Base-by-base conservation (phyloP, 1,284 basidiomycete genomes). In the Leccinum discolor region DNA sequence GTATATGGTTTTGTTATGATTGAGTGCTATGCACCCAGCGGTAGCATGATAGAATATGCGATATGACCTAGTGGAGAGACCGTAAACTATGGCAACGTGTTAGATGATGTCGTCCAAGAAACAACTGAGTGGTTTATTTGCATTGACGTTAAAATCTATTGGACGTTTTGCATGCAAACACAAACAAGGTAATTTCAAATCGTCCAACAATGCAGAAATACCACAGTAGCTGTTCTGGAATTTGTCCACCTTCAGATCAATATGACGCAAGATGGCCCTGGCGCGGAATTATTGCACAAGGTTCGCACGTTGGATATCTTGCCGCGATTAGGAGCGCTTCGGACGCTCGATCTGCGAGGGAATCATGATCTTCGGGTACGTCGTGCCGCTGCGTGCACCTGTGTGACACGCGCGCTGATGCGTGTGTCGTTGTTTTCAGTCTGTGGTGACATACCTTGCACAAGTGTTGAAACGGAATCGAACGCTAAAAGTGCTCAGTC, bases 401-500 rank as follows among this genome's bases (percentile, higher is more conserved):
- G 1, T n/a, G n/a, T 47, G n/a, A 10, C n/a, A 8, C 5, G 10
- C 10, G 8, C 16, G 44, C 56, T 58, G 56, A 58, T n/a, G n/a
- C n/a, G n/a, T n/a, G n/a, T 18, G 23, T 52, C 10, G n/a, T 26
- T 10, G 7, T 29, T 23, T 57, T 14, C 16, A 70, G 92, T 86
- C 78, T 62, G 96, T 96, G 0, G 91, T 98, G 26, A 88, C 87
- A 0, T 98, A 98, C 76, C 88, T 99, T 50, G 92, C 95, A 0
- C 96, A 98, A 79, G 96, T 98, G 0, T 81, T 99, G 67, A 99
- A 98, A 77, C 89, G 96, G 56, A 99, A 99, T 78, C 84, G 96
- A 35, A 99, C 97, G 1, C 82, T 99, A 47, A 97, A 96, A 76
- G 92, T 98, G 12, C 84, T 98, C 38, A 99, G 98, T 76, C 79